Evolutionary conservation across 2,329 filamentous ascomycete genomes (phyloP).

Genomic region (Exutisphaerella laricina): DNA sequence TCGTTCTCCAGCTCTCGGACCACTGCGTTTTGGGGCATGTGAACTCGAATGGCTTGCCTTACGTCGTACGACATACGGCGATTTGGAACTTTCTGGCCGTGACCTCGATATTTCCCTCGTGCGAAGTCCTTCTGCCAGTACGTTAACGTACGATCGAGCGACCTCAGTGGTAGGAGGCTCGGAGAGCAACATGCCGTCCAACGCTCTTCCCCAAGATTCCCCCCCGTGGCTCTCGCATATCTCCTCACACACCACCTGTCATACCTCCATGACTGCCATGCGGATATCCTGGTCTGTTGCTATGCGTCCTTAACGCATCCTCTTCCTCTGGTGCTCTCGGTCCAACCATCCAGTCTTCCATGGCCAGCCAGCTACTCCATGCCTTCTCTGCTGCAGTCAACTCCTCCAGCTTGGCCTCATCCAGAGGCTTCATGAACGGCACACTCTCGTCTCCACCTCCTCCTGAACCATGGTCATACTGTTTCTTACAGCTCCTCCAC

Average conservation of each 20-base stretch:
- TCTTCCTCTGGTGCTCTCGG: constrained; percentile 57
- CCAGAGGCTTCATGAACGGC: constrained; percentile 78
- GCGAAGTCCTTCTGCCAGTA: too few species aligned
- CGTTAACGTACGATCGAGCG: too few species aligned
- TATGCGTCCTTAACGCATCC: constrained; percentile 2
- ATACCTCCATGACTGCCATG: constrained; percentile 2
- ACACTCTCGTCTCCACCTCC: constrained; percentile 67
- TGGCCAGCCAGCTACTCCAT: constrained; percentile 93
- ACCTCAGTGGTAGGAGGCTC: background rate
- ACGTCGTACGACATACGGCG: too few species aligned
- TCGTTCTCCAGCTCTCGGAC: too few species aligned
- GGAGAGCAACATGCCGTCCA: background rate
- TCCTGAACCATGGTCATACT: constrained; percentile 66
- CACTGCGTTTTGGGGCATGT: too few species aligned
- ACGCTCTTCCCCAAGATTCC: background rate
- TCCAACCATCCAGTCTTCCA: constrained; percentile 99
- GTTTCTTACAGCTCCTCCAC: constrained; percentile 82
- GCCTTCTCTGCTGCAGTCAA: constrained; percentile 73
- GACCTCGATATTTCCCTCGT: too few species aligned
- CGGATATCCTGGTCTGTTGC: background rate
- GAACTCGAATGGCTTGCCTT: too few species aligned
- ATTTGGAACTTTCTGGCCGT: too few species aligned
- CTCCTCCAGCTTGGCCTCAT: constrained; percentile 66
- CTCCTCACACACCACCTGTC: constrained; percentile 5
- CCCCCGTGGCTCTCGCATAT: background rate